phyloP scores from a whole-genome alignment of 306 rosid species.

The Macrotyloma uniflorum region DNA sequence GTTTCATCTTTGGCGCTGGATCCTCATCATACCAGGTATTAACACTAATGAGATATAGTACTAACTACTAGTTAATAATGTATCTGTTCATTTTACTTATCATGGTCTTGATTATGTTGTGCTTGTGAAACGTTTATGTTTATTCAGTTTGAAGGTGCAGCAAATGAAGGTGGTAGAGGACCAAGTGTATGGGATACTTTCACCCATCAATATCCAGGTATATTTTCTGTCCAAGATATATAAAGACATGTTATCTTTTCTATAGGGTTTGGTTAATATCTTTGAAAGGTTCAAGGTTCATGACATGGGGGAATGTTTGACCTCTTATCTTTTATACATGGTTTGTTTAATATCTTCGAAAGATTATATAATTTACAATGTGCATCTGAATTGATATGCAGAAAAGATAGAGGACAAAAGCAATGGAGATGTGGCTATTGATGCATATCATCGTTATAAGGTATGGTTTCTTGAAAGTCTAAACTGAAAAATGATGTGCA shows the following conservation, averaged over 20 bases:
- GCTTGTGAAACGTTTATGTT: not conserved
- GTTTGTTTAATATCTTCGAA: not conserved
- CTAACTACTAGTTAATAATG: not conserved
- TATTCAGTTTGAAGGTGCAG: constrained; percentile 70
- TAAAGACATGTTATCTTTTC: not conserved
- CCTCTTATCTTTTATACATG: not conserved
- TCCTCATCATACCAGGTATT: constrained; percentile 49
- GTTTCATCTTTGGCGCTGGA: constrained; percentile 42
- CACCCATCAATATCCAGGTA: constrained; percentile 51
- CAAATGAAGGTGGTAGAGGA: constrained; percentile 53
- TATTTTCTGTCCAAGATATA: not conserved
- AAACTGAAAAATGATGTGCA: not conserved
- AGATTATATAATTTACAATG: not conserved
- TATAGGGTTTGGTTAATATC: not conserved
- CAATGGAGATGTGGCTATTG: constrained; percentile 53
- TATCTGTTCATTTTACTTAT: not conserved
- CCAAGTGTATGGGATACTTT: constrained; percentile 68
- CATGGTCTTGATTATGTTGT: not conserved
- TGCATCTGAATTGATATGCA: not conserved
- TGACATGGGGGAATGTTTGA: too few species aligned
- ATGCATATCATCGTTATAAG: constrained; percentile 51
- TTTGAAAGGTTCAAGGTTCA: too few species aligned
- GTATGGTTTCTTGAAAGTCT: constrained; percentile 4
- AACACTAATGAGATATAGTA: not conserved
- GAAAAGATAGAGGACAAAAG: constrained; percentile 46